phyloP scores from a whole-genome alignment of 1,284 basidiomycete genomes.

The Mycena citricolor region DNA sequence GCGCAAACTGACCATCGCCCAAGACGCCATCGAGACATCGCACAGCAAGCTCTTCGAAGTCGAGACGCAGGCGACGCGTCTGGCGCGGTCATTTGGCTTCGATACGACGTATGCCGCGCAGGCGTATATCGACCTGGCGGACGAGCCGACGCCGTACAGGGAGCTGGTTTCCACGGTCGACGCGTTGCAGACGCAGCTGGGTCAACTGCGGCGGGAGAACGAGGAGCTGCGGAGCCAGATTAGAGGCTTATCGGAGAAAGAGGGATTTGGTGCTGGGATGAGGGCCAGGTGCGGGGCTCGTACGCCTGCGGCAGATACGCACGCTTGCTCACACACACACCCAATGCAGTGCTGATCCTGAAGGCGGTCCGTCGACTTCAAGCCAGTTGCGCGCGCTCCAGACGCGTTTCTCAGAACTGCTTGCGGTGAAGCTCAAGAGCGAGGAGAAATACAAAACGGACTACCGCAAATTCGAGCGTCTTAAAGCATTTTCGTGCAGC shows the following conservation, averaged over 20 bases:
- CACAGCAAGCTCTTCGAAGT: not conserved
- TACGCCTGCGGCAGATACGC: too few species aligned
- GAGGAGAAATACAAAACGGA: slow-evolving; percentile 15
- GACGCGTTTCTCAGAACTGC: slow-evolving; percentile 12
- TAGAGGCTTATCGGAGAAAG: not conserved
- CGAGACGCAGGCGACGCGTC: not conserved
- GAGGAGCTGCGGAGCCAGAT: slow-evolving; percentile 1
- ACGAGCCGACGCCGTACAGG: slow-evolving; percentile 6
- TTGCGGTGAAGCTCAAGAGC: slow-evolving; percentile 11
- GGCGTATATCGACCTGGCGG: slow-evolving; percentile 6
- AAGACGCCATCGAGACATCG: not conserved
- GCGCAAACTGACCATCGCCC: not conserved
- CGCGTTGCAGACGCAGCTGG: slow-evolving; percentile 2
- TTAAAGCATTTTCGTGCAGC: slow-evolving; percentile 4
- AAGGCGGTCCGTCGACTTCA: slow-evolving; percentile 11
- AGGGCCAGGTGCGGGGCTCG: slow-evolving; percentile 17
- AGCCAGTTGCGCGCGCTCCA: slow-evolving; percentile 9
- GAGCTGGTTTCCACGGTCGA: slow-evolving; percentile 3
- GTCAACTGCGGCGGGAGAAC: slow-evolving; percentile 3
- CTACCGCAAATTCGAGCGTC: slow-evolving; percentile 9
- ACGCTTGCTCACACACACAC: slow-evolving; percentile 5
- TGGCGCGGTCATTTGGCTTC: slow-evolving; percentile 16
- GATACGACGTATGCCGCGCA: slow-evolving; percentile 3
- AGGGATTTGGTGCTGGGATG: slow-evolving; percentile 20
- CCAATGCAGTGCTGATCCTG: not conserved